Evolutionary conservation across 192 early-diverging fungal species (phyloP), one percentile per base, ranked within the genome.

Genomic region (Paraglomus brasilianum): DNA sequence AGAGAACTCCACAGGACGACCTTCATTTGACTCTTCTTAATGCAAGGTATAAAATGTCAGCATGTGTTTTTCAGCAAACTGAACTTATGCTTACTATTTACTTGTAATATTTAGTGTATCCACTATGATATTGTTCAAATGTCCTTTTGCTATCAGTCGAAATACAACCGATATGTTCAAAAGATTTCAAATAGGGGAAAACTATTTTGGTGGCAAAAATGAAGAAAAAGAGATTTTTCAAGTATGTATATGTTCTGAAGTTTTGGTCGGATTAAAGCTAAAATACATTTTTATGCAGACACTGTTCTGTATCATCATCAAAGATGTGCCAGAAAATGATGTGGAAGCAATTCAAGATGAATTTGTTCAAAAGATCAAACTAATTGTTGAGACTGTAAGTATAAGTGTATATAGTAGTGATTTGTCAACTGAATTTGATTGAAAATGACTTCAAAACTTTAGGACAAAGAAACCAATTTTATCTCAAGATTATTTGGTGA

Each of bases 121-220:
- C n/a, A n/a, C n/a, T n/a, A n/a, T n/a, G n/a, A n/a, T 72, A 8
- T 14, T 72, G 14, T 72, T 64, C 19, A 72, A 72, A 21, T 64
- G 62, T 41, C 59, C 62, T 17, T 72, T 72, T 41, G 70, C 60
- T 10, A 50, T 72, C 13, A 64, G 60, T 11, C 42, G 70, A 40
- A 61, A 72, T 48, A 72, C 64, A 11, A 64, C 70, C 36, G 48
- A 58, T 11, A 72, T 72, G 70, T 72, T 72, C 46, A 58, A 72
- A 30, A 58, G 70, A 14, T 72, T 72, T 61, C 70, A 72, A 46
- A 61, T 53, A 22, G 50, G 66, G 1, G 44, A 48, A 21, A 67
- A 67, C 55, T 67, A 67, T 50, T 67, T 67, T 43, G 50, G 66
- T 11, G n/a, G n/a, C n/a, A n/a, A n/a, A n/a, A n/a, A n/a, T n/a